Conservation (phyloP, 1,139 yeast genomes). For the Zygoascus sp. region DNA sequence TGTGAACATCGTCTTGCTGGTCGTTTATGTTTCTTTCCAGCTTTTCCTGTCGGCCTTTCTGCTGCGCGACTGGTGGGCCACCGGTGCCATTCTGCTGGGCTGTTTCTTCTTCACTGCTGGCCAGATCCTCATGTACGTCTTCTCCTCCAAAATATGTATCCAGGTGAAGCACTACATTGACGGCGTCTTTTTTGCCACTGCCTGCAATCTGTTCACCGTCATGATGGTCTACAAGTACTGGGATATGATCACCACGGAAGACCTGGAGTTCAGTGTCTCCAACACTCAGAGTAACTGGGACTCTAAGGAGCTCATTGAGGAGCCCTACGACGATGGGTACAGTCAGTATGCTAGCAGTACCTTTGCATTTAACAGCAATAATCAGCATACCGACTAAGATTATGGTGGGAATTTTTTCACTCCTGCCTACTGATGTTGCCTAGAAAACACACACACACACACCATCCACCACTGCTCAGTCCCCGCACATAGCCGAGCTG, state of each 20-base stretch:
- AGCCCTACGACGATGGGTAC: slow-evolving; percentile 40
- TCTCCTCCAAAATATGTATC: slow-evolving; percentile 61
- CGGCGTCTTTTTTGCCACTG: slow-evolving; percentile 78
- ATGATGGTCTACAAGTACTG: slow-evolving; percentile 97
- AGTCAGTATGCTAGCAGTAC: slow-evolving; percentile 33
- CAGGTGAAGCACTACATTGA: slow-evolving; percentile 81
- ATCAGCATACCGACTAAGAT: slow-evolving; percentile 10
- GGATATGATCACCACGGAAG: slow-evolving; percentile 96
- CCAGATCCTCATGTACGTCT: slow-evolving; percentile 66
- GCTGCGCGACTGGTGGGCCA: slow-evolving; percentile 76
- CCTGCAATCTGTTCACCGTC: slow-evolving; percentile 71
- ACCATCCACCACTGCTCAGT: too few species aligned
- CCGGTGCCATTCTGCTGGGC: slow-evolving; percentile 73
- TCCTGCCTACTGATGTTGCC: too few species aligned
- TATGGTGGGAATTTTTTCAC: too few species aligned
- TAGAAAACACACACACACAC: too few species aligned
- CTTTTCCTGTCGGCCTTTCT: slow-evolving; percentile 63
- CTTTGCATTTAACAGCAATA: slow-evolving; percentile 22
- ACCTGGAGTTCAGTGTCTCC: slow-evolving; percentile 83
- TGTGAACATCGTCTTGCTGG: slow-evolving; percentile 61
- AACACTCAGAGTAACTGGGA: slow-evolving; percentile 46
- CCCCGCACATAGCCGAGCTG: too few species aligned
- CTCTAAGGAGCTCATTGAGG: slow-evolving; percentile 43
- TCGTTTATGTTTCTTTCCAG: slow-evolving; percentile 64
- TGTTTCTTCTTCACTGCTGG: slow-evolving; percentile 74